Evolutionary conservation across 495 filamentous ascomycete species (phyloP), one percentile per base, ranked within the genome.

Genomic region (Trichoderma orchidacearum): DNA sequence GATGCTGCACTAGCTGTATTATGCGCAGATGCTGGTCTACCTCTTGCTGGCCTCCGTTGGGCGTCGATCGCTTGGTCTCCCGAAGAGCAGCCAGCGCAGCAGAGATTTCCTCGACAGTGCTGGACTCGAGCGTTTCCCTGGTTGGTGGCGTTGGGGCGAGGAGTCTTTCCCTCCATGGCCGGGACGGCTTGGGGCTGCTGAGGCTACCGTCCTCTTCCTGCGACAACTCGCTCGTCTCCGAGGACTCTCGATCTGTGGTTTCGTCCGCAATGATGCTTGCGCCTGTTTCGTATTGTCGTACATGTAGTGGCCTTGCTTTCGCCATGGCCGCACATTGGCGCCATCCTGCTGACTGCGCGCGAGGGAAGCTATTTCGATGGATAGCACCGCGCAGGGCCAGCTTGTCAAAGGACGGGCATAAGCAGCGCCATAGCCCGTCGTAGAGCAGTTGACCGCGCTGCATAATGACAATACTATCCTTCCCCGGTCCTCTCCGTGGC

Each of bases 351-450:
- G 18, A 41, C 38, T 17, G 38, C 27, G 34, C 15, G 12, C 21
- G 29, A 34, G 21, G 53, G 36, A 18, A 50, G 34, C 30, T 18
- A 11, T 51, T 52, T 32, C 30, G 54, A 1, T 21, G 27, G 18
- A 67, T 51, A 5, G 65, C 58, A 52, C 59, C 65, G 18, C 60
- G 57, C 31, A 72, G 59, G 1, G 66, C 58, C 5, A 60, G 38
- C 1, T 68, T 38, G 56, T 75, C 72, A 56, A 83, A 73, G 51
- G 77, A 80, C 32, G 82, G 84, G 68, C 83, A 85, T 28, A 88
- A 70, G 68, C 77, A 83, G 62, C 80, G 78, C 83, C 81, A 86
- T 45, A 87, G 72, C 55, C 80, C 83, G 66, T 86, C 82, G 27
- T 36, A 23, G 6, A 55, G 30, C 31, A 55, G 12, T 36, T 55